Evolutionary conservation across 2,329 filamentous ascomycete genomes (phyloP).

Genomic region (Pestalotiopsis fici): DNA sequence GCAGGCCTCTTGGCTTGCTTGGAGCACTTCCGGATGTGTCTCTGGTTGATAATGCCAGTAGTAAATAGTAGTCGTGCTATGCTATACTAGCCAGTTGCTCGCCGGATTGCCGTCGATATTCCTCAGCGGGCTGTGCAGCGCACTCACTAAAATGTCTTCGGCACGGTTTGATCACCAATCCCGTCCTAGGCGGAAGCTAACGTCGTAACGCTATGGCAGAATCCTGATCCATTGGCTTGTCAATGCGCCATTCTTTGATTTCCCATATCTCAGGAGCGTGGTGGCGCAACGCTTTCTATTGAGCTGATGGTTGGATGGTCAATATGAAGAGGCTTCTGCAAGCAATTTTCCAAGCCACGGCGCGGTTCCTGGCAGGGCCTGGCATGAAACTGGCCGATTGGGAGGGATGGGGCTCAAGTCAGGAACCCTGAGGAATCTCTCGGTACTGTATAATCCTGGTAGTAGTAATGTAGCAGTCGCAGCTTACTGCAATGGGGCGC

Average conservation of each 20-base stretch:
- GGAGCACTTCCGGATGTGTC: background rate
- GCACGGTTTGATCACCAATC: slow-evolving; percentile 21
- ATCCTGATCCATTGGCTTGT: background rate
- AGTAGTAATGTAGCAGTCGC: background rate
- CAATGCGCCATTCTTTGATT: background rate
- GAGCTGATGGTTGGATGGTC: background rate
- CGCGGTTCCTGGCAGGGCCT: background rate
- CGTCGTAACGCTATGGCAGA: background rate
- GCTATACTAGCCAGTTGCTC: background rate
- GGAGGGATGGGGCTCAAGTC: background rate
- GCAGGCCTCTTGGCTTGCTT: too few relatives aligned
- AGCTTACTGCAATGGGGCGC: background rate
- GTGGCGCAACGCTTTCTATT: background rate
- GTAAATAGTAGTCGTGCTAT: background rate
- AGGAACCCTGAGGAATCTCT: background rate
- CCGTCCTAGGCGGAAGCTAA: slow-evolving; percentile 4
- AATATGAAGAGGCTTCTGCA: background rate
- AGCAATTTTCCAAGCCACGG: background rate
- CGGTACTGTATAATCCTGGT: background rate
- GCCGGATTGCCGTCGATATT: background rate
- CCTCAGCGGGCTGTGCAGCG: slow-evolving; percentile 15
- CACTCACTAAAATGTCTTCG: slow-evolving; percentile 5
- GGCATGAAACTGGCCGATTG: background rate
- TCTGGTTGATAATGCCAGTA: background rate
- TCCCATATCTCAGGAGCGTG: background rate